These are phyloP conservation scores for Perkinsus olseni DNA, from an alignment of 169 alveolate genomes.

Conservation along the genomic window DNA sequence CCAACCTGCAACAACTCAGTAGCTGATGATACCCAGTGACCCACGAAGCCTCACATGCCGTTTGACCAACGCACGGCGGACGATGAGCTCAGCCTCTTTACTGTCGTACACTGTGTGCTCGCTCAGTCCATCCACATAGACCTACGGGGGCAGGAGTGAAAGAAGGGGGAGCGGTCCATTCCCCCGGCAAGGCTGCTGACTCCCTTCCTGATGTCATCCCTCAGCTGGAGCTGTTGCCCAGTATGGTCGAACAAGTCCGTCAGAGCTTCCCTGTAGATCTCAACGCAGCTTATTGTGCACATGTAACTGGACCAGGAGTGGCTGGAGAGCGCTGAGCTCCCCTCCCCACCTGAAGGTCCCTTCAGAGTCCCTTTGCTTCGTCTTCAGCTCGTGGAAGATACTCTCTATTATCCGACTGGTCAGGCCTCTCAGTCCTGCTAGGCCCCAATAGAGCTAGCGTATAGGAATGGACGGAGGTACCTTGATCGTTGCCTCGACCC, in stretches of 20 bases:
- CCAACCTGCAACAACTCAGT: conserved; percentile 35
- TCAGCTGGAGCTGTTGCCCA: conserved; percentile 43
- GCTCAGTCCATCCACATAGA: conserved; percentile 55
- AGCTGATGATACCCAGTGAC: background rate
- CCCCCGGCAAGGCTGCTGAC: background rate
- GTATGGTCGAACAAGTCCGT: conserved; percentile 56
- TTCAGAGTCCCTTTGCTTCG: background rate
- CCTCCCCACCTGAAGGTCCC: background rate
- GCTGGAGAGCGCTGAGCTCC: background rate
- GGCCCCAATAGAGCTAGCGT: background rate
- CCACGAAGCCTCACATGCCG: conserved; percentile 52
- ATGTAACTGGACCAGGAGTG: background rate
- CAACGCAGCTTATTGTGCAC: conserved; percentile 39
- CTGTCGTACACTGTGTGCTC: conserved; percentile 47
- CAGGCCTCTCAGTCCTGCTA: background rate
- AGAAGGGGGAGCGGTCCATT: background rate
- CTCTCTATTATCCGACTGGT: background rate
- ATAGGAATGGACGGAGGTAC: background rate
- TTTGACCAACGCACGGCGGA: conserved; percentile 37
- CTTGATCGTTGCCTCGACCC: background rate
- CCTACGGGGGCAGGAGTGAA: background rate
- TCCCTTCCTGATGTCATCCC: conserved; percentile 62
- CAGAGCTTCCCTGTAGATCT: conserved; percentile 70
- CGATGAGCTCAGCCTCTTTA: conserved; percentile 35
- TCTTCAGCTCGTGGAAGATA: background rate